A percentile compares a stretch with the other conserved stretches of the same genome.
phyloP scores from a whole-genome alignment of 176 grass and related monocot genomes.

The Carex parvula region DNA sequence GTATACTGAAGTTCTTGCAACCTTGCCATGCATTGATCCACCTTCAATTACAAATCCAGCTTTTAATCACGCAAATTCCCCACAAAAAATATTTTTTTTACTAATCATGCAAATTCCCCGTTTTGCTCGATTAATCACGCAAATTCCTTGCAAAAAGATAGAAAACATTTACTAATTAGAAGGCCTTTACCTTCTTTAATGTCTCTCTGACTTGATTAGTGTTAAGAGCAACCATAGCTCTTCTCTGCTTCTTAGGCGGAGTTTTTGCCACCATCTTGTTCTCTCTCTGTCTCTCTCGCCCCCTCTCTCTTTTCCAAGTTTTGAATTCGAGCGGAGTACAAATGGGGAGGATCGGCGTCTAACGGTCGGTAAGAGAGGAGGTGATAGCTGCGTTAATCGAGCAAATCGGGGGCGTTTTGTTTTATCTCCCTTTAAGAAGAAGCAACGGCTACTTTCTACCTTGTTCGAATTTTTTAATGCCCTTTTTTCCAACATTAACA shows the following conservation, averaged over 20 bases:
- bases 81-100: neutral
- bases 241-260: slow-evolving; percentile 51
- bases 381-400: slow-evolving; percentile 21
- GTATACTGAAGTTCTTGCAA: slow-evolving; percentile 97
- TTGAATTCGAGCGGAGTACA: neutral
- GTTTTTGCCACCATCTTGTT: slow-evolving; percentile 76
- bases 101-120: neutral
- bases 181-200: slow-evolving; percentile 58
- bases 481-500: neutral
- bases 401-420: slow-evolving; percentile 1
- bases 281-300: slow-evolving; percentile 11
- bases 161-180: neutral
- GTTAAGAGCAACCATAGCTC: slow-evolving; percentile 49
- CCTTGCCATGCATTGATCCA: slow-evolving; percentile 86
- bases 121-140: too few species aligned
- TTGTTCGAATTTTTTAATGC: neutral
- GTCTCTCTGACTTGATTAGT: slow-evolving; percentile 66
- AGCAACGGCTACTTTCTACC: slow-evolving; percentile 25
- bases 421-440: slow-evolving; percentile 14
- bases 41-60: slow-evolving; percentile 47
- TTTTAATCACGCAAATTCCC: neutral
- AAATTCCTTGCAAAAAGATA: too few species aligned
- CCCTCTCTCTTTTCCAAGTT: slow-evolving; percentile 12
- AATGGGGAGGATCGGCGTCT: neutral
- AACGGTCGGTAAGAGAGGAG: slow-evolving; percentile 23